A percentile compares a stretch with the other conserved stretches of the same genome.
Evolutionary conservation across 1,139 yeast species (phyloP).

Genomic region (Insectozyma bohioensis): DNA sequence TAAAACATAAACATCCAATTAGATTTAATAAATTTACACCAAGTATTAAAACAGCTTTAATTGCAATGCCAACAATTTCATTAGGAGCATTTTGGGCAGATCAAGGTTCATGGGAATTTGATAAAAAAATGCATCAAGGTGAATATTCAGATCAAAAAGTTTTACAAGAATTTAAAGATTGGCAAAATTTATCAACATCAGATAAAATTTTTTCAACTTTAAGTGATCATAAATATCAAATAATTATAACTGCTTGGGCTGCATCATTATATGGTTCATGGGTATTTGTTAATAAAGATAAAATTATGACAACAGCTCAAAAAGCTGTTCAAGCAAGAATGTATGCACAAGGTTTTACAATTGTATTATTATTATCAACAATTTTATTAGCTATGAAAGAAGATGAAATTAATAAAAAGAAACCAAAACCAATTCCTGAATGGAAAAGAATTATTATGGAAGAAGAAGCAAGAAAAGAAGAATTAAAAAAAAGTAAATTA

Average conservation of each 20-base stretch:
- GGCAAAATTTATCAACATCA: conserved; percentile 45
- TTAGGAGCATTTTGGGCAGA: conserved; percentile 46
- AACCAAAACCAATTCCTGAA: conserved; percentile 40
- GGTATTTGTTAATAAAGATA: conserved; percentile 73
- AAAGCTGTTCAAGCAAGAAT: conserved; percentile 92
- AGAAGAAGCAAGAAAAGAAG: conserved; percentile 23
- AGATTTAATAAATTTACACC: conserved; percentile 37
- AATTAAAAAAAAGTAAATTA: conserved; percentile 1
- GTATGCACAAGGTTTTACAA: conserved; percentile 86
- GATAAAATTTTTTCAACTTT: conserved; percentile 49
- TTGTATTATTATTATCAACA: conserved; percentile 61
- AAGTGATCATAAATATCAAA: conserved; percentile 66
- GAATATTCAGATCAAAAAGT: conserved; percentile 30
- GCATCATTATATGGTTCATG: conserved; percentile 84
- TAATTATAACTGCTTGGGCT: conserved; percentile 83
- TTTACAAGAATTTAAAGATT: conserved; percentile 49
- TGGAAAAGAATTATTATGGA: conserved; percentile 34
- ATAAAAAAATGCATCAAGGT: conserved; percentile 38
- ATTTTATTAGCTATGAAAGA: conserved; percentile 65
- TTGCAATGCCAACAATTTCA: conserved; percentile 44
- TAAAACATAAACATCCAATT: conserved; percentile 35
- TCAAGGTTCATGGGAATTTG: conserved; percentile 51
- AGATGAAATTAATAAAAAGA: conserved; percentile 42
- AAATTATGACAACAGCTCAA: conserved; percentile 74
- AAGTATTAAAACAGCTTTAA: conserved; percentile 39